These are phyloP conservation scores for Beta vulgaris DNA, from an alignment of 148 eudicot species.

Conservation along the genomic window DNA sequence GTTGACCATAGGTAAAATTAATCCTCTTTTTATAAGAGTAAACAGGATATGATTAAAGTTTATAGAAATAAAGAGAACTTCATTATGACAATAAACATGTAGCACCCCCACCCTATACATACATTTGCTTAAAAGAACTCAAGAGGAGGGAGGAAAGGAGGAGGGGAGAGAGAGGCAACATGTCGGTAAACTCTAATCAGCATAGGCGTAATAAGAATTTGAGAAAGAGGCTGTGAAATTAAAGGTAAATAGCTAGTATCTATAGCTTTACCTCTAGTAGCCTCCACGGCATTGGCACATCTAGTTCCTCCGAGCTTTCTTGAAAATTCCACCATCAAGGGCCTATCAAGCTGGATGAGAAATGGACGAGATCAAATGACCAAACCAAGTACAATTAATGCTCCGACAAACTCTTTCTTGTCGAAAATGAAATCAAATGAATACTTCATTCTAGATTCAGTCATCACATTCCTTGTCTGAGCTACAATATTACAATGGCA, in stretches of 20 bases:
- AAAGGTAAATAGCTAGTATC: not conserved
- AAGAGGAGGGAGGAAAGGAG: too few species aligned
- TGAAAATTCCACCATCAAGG: conserved; percentile 46
- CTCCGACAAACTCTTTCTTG: not conserved
- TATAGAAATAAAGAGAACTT: too few species aligned
- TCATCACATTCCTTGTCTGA: not conserved
- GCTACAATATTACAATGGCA: not conserved
- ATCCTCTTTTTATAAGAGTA: too few species aligned
- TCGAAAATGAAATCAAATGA: too few species aligned
- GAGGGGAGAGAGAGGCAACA: too few species aligned
- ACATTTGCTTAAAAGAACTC: too few species aligned
- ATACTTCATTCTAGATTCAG: not conserved
- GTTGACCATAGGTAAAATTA: too few species aligned
- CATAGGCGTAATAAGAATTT: not conserved
- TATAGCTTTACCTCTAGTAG: conserved; percentile 49
- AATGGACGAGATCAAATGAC: not conserved
- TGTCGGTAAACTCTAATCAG: too few species aligned
- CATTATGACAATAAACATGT: too few species aligned
- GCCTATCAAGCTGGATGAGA: conserved; percentile 38
- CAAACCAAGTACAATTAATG: not conserved
- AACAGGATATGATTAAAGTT: too few species aligned
- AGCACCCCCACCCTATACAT: too few species aligned
- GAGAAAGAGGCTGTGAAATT: too few species aligned
- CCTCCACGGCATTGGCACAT: conserved; percentile 51
- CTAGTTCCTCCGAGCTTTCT: conserved; percentile 54